Base-by-base conservation (phyloP, 2,329 filamentous ascomycete genomes). In the Dactylellina sp. region DNA sequence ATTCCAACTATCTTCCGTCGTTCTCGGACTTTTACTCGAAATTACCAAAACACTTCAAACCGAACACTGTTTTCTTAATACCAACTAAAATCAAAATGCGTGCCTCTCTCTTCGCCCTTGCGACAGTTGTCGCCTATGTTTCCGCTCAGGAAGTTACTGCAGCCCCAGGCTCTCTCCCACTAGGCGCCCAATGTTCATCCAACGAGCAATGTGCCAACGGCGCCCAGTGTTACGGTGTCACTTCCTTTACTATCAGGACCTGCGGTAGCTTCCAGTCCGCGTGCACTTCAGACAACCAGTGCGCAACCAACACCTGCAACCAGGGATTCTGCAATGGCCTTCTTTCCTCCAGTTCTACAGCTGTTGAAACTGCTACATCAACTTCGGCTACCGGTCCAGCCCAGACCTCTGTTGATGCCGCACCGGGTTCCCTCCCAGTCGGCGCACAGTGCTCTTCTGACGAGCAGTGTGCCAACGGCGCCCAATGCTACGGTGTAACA, bases 291-390 rank as follows among this genome's bases (percentile, higher is more conserved):
- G 40, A 66, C 24, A n/a, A 7, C 14, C 62, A 66, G 25, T 66
- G 62, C 32, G 62, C 62, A 16, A 44, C 37, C 25, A 66, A 66
- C 32, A 32, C 40, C n/a, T 66, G 62, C 62, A 66, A 66, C 52
- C 24, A 66, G 11, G 62, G 62, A 11, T 59, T 66, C 52, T 66
- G 62, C 35, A 66, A 66, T 20, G 47, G 64, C 42, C 47, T 20
- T 12, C 25, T 62, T 7, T 25, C 35, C 32, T 62, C 57, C 16
- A 18, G 44, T 3, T 24, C 40, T 9, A 28, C 37, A 28, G 14
- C 53, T 12, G 7, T 20, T 16, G 37, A 42, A 16, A 28, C 53
- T 20, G 11, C 20, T 22, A 50, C 20, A 2, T 46, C 42, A 2
- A 46, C 20, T 16, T 7, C 46, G 7, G 46, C 24, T 7, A 6